Evolutionary conservation across 2,329 filamentous ascomycete species (phyloP), one percentile per base, ranked within the genome.

Genomic region (Clarireedia hainanense): DNA sequence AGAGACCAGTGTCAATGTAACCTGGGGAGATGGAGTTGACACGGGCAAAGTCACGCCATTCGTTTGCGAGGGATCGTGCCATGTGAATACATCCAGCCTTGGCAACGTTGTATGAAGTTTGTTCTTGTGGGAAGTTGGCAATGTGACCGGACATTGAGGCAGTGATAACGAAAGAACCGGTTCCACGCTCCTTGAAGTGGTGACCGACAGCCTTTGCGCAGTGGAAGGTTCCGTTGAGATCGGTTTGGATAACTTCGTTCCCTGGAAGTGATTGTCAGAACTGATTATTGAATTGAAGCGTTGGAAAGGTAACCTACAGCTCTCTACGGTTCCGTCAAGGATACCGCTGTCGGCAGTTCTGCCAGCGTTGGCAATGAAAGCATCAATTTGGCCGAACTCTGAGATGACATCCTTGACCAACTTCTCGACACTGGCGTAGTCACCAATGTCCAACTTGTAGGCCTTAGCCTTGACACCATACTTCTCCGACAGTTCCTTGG

Each of bases 381-480:
- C 79, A 65, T 86, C 82, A 65, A 86, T 79, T 72, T 83, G 78
- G 71, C 82, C 82, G 47, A 91, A 91, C 67, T 91, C 88, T 62
- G 75, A 74, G 68, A 85, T 74, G 52, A 85, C 80, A 45, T 80
- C 74, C 60, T 75, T 70, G 64, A 85, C 80, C 55, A 84, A 55
- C 37, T 55, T 71, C 68, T 80, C 71, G 57, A 81, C 80, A 5
- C 47, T 56, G 17, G 76, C 74, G 73, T 78, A 83, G 71, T 75
- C 73, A 68, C 76, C 74, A 61, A 85, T 76, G 67, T 83, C 73
- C 72, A 76, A 79, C 74, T 86, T 83, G 80, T 86, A 86, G 58
- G 83, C 80, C 74, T 84, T 85, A 70, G 75, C 76, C 73, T 84
- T 85, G 71, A 85, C 73, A 61, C 81, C 81, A 72, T 83, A 85